Conservation (phyloP, 169 alveolate species). For the Amoebophrya sp. region DNA sequence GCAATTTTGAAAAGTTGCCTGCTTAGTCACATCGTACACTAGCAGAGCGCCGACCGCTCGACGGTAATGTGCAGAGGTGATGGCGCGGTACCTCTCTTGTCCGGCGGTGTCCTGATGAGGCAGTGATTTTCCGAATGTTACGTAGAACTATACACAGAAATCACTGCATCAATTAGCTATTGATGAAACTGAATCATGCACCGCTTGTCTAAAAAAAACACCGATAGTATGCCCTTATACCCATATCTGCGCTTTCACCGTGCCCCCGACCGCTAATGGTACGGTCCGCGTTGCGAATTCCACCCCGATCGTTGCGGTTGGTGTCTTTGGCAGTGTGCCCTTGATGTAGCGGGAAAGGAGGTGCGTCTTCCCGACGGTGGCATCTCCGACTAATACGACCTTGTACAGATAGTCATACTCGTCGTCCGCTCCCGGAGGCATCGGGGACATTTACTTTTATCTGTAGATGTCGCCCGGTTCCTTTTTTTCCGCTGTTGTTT, state of each 20-base stretch:
- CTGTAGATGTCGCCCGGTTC: too few relatives aligned
- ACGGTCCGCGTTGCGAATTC: conserved; percentile 96
- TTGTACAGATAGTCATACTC: background rate
- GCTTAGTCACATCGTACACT: conserved; percentile 86
- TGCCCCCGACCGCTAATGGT: conserved; percentile 89
- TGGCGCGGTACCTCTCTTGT: conserved; percentile 87
- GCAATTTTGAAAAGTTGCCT: conserved; percentile 73
- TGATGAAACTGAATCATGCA: too few relatives aligned
- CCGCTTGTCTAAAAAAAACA: too few relatives aligned
- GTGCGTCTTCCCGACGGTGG: conserved; percentile 94
- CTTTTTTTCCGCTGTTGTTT: too few relatives aligned
- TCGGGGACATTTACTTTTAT: background rate
- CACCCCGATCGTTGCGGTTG: conserved; percentile 96
- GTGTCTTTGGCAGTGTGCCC: conserved; percentile 86
- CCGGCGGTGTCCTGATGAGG: conserved; percentile 87
- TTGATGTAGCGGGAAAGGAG: conserved; percentile 81
- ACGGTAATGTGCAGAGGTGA: conserved; percentile 80
- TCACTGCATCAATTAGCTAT: too few relatives aligned
- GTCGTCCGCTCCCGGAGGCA: background rate
- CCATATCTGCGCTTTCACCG: conserved; percentile 88
- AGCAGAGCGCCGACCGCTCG: conserved; percentile 91
- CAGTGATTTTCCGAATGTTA: too few relatives aligned
- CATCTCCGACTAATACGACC: conserved; percentile 79
- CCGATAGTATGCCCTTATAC: too few relatives aligned
- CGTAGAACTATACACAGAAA: too few relatives aligned